Evolutionary conservation across 1,284 basidiomycete genomes (phyloP), one percentile per base, ranked within the genome.

Genomic region (Peniophora sp.): DNA sequence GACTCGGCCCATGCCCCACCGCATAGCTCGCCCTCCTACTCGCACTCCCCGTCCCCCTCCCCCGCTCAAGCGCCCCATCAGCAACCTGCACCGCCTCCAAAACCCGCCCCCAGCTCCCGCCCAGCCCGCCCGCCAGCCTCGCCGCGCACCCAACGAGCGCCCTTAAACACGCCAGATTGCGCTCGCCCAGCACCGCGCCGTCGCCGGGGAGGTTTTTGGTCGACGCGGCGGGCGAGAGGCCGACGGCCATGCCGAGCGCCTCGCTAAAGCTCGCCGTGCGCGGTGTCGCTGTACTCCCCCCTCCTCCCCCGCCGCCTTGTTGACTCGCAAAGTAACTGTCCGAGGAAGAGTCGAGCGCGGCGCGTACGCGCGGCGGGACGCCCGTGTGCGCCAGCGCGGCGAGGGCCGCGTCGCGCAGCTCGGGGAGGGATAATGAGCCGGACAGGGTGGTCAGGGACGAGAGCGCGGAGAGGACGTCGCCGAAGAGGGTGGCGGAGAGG

Each of bases 371-470:
- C 0, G 88, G 79, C 0, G 95, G 95, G 9, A 97, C 89, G 0
- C 94, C 88, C 54, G 92, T 88, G 55, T 92, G 90, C 17, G 91
- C 82, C 11, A 98, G 78, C 42, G 83, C 88, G 18, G 83, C 88
- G 60, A 98, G 81, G 66, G 98, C 91, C 0, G 93, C 92, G 57
- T 98, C 93, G n/a, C 96, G 81, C 0, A 94, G 92, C 0, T 91
- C 95, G 0, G 74, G 69, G 3, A 98, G 75, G 1, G 80, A 82
- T 11, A 97, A 79, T 65, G 91, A 88, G n/a, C 96, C 96, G 24
- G 91, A 85, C 1, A 92, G 90, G 51, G 90, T 88, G 3, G 89
- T 89, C 64, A 97, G 81, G 34, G 86, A 85, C 59, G 94, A 88
- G 57, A 91, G 83, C 51, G 86, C 85, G 1, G 83, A 75, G 11